Conservation (phyloP, 2,329 filamentous ascomycete species). For the Epichloe sp. region DNA sequence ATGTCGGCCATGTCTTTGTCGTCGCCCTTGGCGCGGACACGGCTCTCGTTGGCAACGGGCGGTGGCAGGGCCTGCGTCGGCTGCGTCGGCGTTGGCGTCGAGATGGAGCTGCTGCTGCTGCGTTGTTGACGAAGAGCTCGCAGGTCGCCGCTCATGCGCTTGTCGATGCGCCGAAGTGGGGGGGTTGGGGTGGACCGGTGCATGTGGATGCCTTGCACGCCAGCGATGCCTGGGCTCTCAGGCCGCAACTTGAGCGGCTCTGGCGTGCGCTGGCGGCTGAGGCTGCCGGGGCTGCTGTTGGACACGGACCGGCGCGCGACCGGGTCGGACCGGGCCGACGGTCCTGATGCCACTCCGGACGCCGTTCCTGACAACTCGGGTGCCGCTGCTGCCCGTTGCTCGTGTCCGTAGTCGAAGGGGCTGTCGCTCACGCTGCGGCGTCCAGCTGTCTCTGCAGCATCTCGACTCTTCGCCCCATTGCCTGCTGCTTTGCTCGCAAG, state of each 20-base stretch:
- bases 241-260: slow-evolving; percentile 44
- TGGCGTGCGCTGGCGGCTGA: slow-evolving; percentile 35
- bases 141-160: slow-evolving; percentile 63
- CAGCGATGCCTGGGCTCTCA: slow-evolving; percentile 44
- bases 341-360: neutral
- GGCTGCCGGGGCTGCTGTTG: slow-evolving; percentile 36
- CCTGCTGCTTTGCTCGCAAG: neutral
- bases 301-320: slow-evolving; percentile 32
- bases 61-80: slow-evolving; percentile 24
- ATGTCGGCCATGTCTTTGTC: slow-evolving; percentile 76
- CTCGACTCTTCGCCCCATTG: neutral
- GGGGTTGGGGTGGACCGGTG: slow-evolving; percentile 34
- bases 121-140: slow-evolving; percentile 25
- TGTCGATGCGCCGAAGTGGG: slow-evolving; percentile 57
- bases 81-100: neutral
- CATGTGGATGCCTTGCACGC: slow-evolving; percentile 15
- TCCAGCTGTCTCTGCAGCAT: slow-evolving; percentile 5
- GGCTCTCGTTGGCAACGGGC: slow-evolving; percentile 76
- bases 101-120: slow-evolving; percentile 7
- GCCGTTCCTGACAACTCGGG: neutral
- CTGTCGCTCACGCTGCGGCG: slow-evolving; percentile 6
- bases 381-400: slow-evolving; percentile 1
- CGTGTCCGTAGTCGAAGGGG: neutral
- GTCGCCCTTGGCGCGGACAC: slow-evolving; percentile 45
- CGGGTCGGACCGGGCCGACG: slow-evolving; percentile 10